A percentile compares a stretch with the other conserved stretches of the same genome.
phyloP scores from a whole-genome alignment of 441 rosid species.

The Populus hybrid region DNA sequence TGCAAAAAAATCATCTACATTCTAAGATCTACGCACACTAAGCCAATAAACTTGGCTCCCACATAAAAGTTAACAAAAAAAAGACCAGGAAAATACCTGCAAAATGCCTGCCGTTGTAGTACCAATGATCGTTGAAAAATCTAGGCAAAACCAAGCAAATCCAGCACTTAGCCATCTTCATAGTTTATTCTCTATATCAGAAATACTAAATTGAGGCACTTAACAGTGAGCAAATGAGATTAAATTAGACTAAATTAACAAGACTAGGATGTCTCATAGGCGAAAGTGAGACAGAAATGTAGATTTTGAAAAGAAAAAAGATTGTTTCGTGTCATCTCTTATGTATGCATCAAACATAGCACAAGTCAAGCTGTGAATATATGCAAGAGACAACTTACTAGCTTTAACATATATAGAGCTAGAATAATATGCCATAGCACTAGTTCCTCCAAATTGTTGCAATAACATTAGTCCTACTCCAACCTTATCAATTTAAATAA shows the following conservation, averaged over 20 bases:
- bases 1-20: constrained; percentile 13
- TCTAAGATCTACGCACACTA: neutral
- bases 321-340: neutral
- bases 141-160: constrained; percentile 19
- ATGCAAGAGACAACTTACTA: constrained; percentile 28
- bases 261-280: neutral
- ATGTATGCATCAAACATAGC: too few species aligned
- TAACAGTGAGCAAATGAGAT: neutral
- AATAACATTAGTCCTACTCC: constrained; percentile 64
- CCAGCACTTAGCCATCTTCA: neutral
- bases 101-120: constrained; percentile 29
- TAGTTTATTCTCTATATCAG: too few species aligned
- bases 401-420: constrained; percentile 43
- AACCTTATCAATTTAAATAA: constrained; percentile 30
- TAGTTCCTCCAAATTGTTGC: constrained; percentile 43
- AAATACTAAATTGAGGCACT: neutral
- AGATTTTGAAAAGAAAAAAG: too few species aligned
- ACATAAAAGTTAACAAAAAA: neutral
- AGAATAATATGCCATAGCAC: constrained; percentile 45
- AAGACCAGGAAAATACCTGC: constrained; percentile 26
- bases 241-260: neutral
- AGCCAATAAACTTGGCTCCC: neutral
- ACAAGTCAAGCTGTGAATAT: neutral
- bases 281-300: too few species aligned
- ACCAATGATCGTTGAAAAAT: constrained; percentile 38